phyloP scores from a whole-genome alignment of 2,329 filamentous ascomycete species.

The Fusarium pseudonygamai region DNA sequence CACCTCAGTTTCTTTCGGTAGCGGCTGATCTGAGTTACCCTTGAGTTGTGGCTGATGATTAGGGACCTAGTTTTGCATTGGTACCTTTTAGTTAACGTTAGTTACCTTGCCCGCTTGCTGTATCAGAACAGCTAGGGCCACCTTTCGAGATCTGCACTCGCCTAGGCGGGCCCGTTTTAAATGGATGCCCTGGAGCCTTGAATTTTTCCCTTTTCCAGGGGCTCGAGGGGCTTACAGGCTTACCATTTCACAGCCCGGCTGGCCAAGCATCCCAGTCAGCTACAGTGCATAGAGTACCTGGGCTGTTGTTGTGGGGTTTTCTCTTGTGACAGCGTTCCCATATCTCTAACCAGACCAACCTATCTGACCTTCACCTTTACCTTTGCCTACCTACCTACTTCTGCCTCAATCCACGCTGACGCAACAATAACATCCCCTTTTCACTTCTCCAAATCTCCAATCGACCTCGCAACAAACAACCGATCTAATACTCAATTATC shows the following conservation, averaged over 20 bases:
- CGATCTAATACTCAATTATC: constrained; percentile 3
- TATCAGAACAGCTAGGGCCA: constrained; percentile 37
- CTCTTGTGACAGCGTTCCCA: constrained; percentile 47
- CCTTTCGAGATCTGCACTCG: constrained; percentile 35
- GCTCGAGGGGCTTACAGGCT: too few species aligned
- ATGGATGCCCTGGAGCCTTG: constrained; percentile 1
- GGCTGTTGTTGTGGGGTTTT: constrained; percentile 35
- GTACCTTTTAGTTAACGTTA: constrained; percentile 1
- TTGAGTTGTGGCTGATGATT: constrained; percentile 1
- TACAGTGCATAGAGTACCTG: neutral
- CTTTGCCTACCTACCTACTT: neutral
- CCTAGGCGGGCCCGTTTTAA: constrained; percentile 17
- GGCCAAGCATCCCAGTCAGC: too few species aligned
- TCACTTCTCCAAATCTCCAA: constrained; percentile 22
- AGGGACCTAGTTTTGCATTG: constrained; percentile 4
- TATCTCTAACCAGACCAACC: constrained; percentile 22
- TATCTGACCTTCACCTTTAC: neutral
- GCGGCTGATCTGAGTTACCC: constrained; percentile 2
- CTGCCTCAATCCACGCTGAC: constrained; percentile 38
- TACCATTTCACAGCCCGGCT: too few species aligned
- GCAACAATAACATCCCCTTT: constrained; percentile 31
- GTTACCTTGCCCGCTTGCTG: constrained; percentile 4
- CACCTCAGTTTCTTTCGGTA: neutral
- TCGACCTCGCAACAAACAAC: constrained; percentile 11
- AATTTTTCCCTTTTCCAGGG: too few species aligned